Base-by-base conservation (phyloP, 2,329 filamentous ascomycete species). In the Ceratocystis huliohia region DNA sequence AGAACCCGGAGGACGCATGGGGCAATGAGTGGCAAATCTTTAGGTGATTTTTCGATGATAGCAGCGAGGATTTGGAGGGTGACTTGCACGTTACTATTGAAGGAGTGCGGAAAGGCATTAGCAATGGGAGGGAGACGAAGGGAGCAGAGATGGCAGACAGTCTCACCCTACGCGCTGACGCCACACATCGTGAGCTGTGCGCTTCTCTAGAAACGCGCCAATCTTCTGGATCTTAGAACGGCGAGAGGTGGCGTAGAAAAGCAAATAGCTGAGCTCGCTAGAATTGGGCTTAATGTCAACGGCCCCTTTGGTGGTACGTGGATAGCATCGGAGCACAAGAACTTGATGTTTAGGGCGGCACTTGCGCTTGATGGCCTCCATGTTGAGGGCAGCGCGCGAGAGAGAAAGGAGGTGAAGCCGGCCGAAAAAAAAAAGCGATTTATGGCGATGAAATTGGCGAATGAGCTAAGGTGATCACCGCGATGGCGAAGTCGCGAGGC, bases 171-270 rank as follows among this genome's bases (percentile, higher is more conserved):
- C 89, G 73, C 91, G 87, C 75, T 85, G 83, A 73, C 89, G 88
- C 85, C 88, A 95, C 70, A 96, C 91, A 79, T 99, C 94, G 73
- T 86, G 88, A 69, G 89, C 89, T 25, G 91, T 94, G 79, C 93
- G 91, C 80, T 93, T 95, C 79, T 97, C 92, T 70, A 99, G 82
- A 74, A 96, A 99, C 71, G 86, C 86, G 75, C 91, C 91, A 71
- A 99, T 92, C 78, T 99, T 99, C 73, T 94, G 90, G 72, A 97
- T 86, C 81, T 97, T 99, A 77, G 89, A 93, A 70, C 91, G 87
- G 68, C 93, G 89, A 71, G 92, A 96, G 74, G 89, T 95, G 69
- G 90, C 91, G 80, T 99, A 97, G 82, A 96, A 97, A 65, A 97
- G 85, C 70, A 99, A 84, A 75, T 97, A 97, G 77, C 91, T 96